Evolutionary conservation across 192 early-diverging fungal species (phyloP).

Genomic region (Umbelopsis ramanniana): DNA sequence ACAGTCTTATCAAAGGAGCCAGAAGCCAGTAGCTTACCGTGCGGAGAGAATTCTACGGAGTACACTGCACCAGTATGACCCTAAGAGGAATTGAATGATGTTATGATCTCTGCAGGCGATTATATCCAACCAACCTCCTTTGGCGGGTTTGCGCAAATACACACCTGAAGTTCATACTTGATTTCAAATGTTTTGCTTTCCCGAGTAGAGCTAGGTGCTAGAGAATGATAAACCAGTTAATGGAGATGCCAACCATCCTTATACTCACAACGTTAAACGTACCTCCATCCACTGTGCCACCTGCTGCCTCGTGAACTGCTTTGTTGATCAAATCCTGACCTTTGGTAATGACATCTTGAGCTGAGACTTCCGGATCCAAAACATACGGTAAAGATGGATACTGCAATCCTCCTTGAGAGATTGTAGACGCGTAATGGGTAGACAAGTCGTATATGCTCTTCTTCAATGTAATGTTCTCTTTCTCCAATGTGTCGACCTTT

Average conservation of each 20-base stretch:
- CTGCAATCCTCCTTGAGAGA: slow-evolving; percentile 33
- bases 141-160: not conserved
- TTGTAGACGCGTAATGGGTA: slow-evolving; percentile 63
- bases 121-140: not conserved
- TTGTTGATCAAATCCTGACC: slow-evolving; percentile 39
- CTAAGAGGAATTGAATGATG: slow-evolving; percentile 42
- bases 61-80: slow-evolving; percentile 94
- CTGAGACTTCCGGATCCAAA: slow-evolving; percentile 37
- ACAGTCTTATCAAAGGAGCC: slow-evolving; percentile 96
- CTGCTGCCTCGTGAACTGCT: slow-evolving; percentile 35
- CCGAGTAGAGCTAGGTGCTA: slow-evolving; percentile 39
- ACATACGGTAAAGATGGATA: slow-evolving; percentile 50
- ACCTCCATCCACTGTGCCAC: slow-evolving; percentile 30
- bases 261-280: not conserved
- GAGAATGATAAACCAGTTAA: not conserved
- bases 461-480: slow-evolving; percentile 82
- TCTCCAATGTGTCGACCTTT: slow-evolving; percentile 69
- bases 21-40: slow-evolving; percentile 80
- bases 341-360: slow-evolving; percentile 31
- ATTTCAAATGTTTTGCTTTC: slow-evolving; percentile 63
- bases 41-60: slow-evolving; percentile 83
- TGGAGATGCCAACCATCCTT: not conserved
- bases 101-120: not conserved
- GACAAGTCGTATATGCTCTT: slow-evolving; percentile 85
- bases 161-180: slow-evolving; percentile 70